Evolutionary conservation across 139 green algal species (phyloP).

Genomic region (Chlamydomonas sphaeroides): DNA sequence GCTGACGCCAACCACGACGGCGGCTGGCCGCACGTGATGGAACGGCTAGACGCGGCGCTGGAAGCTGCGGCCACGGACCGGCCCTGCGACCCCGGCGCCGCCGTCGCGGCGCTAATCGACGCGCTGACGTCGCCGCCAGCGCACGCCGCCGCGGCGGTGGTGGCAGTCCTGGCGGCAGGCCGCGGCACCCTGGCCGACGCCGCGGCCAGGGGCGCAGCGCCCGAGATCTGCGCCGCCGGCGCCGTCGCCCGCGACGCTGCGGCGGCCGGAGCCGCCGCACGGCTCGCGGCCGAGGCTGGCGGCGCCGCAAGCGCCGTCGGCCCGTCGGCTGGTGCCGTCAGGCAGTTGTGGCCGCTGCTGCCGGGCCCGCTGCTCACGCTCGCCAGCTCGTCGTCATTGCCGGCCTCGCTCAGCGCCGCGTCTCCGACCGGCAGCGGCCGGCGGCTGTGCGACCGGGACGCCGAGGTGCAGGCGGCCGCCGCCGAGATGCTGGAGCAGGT

Average conservation of each 20-base stretch:
- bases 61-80: background rate
- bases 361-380: too few species aligned
- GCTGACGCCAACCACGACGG: background rate
- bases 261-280: background rate
- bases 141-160: background rate
- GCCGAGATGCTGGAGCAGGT: too few species aligned
- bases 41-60: too few species aligned
- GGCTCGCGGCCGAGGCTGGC: background rate
- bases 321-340: background rate
- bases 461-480: too few species aligned
- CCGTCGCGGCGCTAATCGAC: background rate
- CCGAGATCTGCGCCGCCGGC: background rate
- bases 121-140: background rate
- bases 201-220: too few species aligned
- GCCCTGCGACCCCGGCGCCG: too few species aligned
- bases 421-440: too few species aligned
- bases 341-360: background rate
- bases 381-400: too few species aligned
- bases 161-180: background rate
- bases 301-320: too few species aligned
- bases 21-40: background rate
- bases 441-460: too few species aligned
- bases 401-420: too few species aligned
- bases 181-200: background rate
- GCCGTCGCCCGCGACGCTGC: background rate